Evolutionary conservation across 805 yeast species (phyloP), one percentile per base, ranked within the genome.

Genomic region (Zygotorulaspora florentina): DNA sequence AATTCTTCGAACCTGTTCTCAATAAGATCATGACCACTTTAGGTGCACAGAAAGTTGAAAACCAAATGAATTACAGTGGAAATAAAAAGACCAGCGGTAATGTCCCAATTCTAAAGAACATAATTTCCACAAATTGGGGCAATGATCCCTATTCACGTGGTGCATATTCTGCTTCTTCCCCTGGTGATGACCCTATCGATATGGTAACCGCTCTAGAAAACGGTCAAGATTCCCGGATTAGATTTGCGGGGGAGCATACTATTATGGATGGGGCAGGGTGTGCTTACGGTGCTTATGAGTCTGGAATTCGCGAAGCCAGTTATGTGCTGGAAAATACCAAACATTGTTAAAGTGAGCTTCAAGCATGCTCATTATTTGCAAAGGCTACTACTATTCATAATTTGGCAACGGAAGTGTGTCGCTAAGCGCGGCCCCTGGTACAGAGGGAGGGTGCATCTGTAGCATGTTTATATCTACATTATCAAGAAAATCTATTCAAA

Each of bases 161-260:
- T 2, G 81, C 96, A 0, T 91, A 87, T 64, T 75, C 87, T 9
- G 89, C 90, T 0, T 76, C 87, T 45, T 63, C 69, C 30, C 79
- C 83, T 0, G 82, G 81, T 7, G 85, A 85, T 61, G 87, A 83
- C 55, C 87, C 95, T 0, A 69, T 77, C 8, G 83, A 77, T 42
- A 62, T 80, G 13, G 75, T 84, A 0, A 60, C 79, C 12, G 84
- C 83, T n/a, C 71, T 86, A 46, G 71, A 76, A 15, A 76, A 76
- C 18, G 86, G 88, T 0, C 68, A 75, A 16, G 80, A 74, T 10
- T 70, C 72, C 8, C 56, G 54, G 17, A 66, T 89, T 2, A 70
- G 96, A 35, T 89, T 89, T 70, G 96, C 96, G 0, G 96, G 96
- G 7, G 96, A 89, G 59, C 96, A 89, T 62, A 85, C 96, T 0